A percentile compares a stretch with the other conserved stretches of the same genome.
These are phyloP conservation scores for Phytophthora megakarya DNA, from an alignment of 352 stramenopile genomes.

Conservation along the genomic window DNA sequence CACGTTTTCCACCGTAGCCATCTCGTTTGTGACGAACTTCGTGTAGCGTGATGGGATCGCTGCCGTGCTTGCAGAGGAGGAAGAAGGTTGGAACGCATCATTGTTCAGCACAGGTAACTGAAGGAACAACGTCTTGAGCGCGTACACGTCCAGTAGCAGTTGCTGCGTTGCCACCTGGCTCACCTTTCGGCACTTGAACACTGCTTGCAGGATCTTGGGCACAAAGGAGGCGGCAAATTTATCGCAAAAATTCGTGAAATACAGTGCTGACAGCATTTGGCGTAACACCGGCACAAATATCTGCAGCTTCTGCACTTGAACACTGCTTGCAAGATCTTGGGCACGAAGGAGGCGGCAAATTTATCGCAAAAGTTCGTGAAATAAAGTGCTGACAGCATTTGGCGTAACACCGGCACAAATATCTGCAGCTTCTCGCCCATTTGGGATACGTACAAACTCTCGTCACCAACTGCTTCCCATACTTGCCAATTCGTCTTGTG, in stretches of 20 bases:
- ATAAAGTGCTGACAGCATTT: conserved; percentile 92
- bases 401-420: conserved; percentile 91
- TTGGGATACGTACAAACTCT: conserved; percentile 93
- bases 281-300: conserved; percentile 92
- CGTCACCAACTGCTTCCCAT: conserved; percentile 96
- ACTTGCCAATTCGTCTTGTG: conserved; percentile 92
- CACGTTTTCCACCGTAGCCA: conserved; percentile 95
- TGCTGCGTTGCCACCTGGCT: conserved; percentile 98
- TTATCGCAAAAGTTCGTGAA: conserved; percentile 99
- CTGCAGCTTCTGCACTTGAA: conserved; percentile 92
- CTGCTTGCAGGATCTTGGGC: conserved; percentile 84
- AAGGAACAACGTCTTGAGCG: conserved; percentile 96
- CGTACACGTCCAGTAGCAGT: conserved; percentile 98
- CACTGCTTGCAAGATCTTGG: conserved; percentile 87
- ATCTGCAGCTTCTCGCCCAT: conserved; percentile 93
- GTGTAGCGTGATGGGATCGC: conserved; percentile 94
- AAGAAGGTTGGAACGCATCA: conserved; percentile 42
- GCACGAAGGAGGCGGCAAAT: conserved; percentile 93
- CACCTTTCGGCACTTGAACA: conserved; percentile 93
- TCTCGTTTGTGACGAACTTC: conserved; percentile 97
- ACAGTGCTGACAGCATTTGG: conserved; percentile 89
- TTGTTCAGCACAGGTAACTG: conserved; percentile 91
- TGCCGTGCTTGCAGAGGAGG: conserved; percentile 45
- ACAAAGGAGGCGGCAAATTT: conserved; percentile 96
- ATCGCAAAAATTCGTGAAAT: conserved; percentile 99